Conservation (phyloP, 2,329 filamentous ascomycete species). For the Colletotrichum tanaceti region DNA sequence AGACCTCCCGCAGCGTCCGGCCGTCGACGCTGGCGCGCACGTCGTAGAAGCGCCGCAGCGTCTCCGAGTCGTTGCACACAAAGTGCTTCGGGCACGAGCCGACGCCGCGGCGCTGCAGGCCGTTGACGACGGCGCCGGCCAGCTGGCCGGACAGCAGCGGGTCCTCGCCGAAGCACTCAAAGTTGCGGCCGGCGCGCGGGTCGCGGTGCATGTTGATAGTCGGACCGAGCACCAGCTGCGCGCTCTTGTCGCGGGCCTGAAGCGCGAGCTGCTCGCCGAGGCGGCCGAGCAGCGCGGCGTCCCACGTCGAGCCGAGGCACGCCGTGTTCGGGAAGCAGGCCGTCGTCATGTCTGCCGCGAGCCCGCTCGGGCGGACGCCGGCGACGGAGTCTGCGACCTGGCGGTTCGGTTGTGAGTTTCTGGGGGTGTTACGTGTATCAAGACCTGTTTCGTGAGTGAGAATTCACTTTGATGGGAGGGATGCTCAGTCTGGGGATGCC, state of each 20-base stretch:
- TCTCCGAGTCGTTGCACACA: conserved; percentile 52
- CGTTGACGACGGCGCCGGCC: conserved; percentile 54
- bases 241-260: conserved; percentile 64
- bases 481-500: conserved; percentile 38
- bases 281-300: conserved; percentile 36
- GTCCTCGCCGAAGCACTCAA: conserved; percentile 58
- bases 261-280: conserved; percentile 38
- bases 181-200: conserved; percentile 57
- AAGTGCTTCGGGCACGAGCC: conserved; percentile 55
- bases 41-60: conserved; percentile 41
- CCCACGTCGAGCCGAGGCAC: conserved; percentile 42
- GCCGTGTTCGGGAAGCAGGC: conserved; percentile 42
- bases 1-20: conserved; percentile 40
- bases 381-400: conserved; percentile 41
- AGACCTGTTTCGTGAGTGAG: no score
- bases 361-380: conserved; percentile 37
- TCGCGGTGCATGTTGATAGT: conserved; percentile 59
- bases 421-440: no score
- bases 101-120: conserved; percentile 52
- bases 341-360: conserved; percentile 38
- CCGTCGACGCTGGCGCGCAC: conserved; percentile 28
- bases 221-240: conserved; percentile 78
- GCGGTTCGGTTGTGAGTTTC: background rate
- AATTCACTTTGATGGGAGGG: conserved; percentile 33
- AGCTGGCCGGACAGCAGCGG: conserved; percentile 56